Evolutionary conservation across 2,329 filamentous ascomycete species (phyloP).

Genomic region (Plectosphaerella cucumerina): DNA sequence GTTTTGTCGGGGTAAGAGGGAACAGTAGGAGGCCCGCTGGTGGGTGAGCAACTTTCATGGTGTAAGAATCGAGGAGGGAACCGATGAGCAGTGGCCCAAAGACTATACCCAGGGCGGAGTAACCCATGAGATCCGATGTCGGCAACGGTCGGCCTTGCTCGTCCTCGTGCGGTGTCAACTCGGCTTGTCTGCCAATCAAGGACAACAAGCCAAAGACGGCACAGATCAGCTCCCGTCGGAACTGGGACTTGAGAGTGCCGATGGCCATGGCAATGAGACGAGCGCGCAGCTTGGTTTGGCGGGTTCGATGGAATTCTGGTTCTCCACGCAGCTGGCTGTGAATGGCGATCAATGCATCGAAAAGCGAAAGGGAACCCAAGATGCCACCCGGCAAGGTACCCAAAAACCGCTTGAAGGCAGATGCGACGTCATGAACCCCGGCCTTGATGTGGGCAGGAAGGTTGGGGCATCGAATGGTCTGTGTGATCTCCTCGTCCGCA

Average conservation of each 20-base stretch:
- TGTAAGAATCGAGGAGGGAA: conserved; percentile 49
- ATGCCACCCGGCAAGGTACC: conserved; percentile 61
- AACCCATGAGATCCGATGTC: conserved; percentile 60
- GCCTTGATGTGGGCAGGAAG: conserved; percentile 57
- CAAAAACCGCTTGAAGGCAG: conserved; percentile 63
- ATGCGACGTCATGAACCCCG: conserved; percentile 61
- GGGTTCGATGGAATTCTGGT: conserved; percentile 47
- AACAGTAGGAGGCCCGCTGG: conserved; percentile 36
- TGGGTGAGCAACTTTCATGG: conserved; percentile 38
- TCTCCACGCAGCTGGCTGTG: conserved; percentile 50
- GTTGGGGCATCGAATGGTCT: conserved; percentile 54
- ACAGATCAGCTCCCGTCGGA: conserved; percentile 60
- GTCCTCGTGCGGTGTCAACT: conserved; percentile 49
- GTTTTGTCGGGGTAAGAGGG: conserved; percentile 37
- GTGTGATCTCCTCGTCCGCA: conserved; percentile 44
- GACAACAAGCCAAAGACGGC: conserved; percentile 63
- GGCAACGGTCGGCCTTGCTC: conserved; percentile 46
- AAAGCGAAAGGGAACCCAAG: conserved; percentile 56
- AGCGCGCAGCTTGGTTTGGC: conserved; percentile 53
- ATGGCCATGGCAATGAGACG: conserved; percentile 63
- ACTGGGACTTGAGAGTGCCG: conserved; percentile 53
- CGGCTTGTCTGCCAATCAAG: conserved; percentile 54
- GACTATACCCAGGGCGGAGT: conserved; percentile 56
- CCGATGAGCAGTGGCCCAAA: conserved; percentile 63
- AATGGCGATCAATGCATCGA: conserved; percentile 59